Conservation (phyloP, 306 rosid genomes). For the Prinsepia uniflora region DNA sequence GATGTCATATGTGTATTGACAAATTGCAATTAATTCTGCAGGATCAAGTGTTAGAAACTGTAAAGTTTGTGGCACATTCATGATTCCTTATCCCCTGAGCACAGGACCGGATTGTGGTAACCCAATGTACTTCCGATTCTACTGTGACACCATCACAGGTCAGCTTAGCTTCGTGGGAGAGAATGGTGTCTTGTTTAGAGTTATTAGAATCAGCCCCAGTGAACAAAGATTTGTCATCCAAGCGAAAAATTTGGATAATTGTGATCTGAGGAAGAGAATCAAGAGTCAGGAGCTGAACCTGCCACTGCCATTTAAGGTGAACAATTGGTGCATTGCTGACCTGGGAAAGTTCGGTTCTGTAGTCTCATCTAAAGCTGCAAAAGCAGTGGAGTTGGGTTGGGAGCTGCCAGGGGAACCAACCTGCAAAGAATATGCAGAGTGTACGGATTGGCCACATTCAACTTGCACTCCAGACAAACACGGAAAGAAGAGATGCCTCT, state of each 20-base stretch:
- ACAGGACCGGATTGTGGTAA: constrained; percentile 43
- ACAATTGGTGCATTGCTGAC: constrained; percentile 31
- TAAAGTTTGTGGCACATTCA: constrained; percentile 38
- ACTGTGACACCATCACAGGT: constrained; percentile 11
- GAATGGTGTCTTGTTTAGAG: neutral
- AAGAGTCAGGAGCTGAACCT: constrained; percentile 29
- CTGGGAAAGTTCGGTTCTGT: neutral
- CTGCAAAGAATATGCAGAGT: constrained; percentile 36
- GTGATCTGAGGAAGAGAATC: constrained; percentile 26
- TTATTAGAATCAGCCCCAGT: constrained; percentile 1
- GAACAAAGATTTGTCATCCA: constrained; percentile 14
- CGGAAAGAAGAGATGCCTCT: constrained; percentile 46
- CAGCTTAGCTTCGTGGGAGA: constrained; percentile 24
- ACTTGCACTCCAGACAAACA: constrained; percentile 36
- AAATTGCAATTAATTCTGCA: constrained; percentile 12
- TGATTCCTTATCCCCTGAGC: constrained; percentile 55
- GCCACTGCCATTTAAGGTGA: constrained; percentile 41
- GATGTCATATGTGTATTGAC: no score
- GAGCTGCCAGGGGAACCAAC: constrained; percentile 40
- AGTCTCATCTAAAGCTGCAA: no score
- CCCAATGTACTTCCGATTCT: constrained; percentile 28
- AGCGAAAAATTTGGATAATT: neutral
- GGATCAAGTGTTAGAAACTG: constrained; percentile 30
- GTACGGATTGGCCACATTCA: constrained; percentile 57
- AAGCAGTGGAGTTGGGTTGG: constrained; percentile 47